Evolutionary conservation across 495 filamentous ascomycete species (phyloP).

Genomic region (Aspergillus ellipticus): DNA sequence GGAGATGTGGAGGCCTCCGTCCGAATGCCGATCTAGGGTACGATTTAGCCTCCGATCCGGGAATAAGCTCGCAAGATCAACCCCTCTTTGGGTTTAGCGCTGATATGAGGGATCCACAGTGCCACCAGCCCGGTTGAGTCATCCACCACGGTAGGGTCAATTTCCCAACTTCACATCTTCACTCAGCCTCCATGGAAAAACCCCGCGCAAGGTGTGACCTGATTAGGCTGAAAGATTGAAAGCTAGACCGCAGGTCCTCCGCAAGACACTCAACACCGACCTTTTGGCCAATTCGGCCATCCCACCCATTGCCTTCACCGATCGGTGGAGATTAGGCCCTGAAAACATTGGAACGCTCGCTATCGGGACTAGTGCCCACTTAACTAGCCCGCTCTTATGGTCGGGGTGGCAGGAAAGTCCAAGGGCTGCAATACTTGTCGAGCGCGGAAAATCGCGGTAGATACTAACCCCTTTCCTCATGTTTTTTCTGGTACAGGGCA

Average conservation of each 20-base stretch:
- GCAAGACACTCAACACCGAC: too few relatives aligned
- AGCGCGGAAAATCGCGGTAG: constrained; percentile 37
- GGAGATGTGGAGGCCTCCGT: too few relatives aligned
- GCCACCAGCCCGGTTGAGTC: not conserved
- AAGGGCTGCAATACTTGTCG: constrained; percentile 46
- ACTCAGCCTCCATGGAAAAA: not conserved
- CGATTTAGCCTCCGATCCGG: not conserved
- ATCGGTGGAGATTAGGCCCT: too few relatives aligned
- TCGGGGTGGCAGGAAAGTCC: constrained; percentile 44
- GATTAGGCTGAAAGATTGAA: not conserved
- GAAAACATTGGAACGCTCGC: not conserved
- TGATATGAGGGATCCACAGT: not conserved
- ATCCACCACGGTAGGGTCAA: too few relatives aligned
- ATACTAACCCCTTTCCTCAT: constrained; percentile 1
- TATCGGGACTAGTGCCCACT: not conserved
- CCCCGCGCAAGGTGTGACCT: not conserved
- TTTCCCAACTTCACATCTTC: not conserved
- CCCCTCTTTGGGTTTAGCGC: not conserved
- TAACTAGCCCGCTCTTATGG: constrained; percentile 24
- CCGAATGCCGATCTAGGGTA: not conserved
- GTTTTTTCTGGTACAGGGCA: not conserved
- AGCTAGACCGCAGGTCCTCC: not conserved
- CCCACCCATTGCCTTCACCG: not conserved
- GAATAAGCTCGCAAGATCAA: constrained; percentile 3
- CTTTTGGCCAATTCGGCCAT: not conserved